Conservation (phyloP, 2,329 filamentous ascomycete genomes). For the Penicillium sp. region DNA sequence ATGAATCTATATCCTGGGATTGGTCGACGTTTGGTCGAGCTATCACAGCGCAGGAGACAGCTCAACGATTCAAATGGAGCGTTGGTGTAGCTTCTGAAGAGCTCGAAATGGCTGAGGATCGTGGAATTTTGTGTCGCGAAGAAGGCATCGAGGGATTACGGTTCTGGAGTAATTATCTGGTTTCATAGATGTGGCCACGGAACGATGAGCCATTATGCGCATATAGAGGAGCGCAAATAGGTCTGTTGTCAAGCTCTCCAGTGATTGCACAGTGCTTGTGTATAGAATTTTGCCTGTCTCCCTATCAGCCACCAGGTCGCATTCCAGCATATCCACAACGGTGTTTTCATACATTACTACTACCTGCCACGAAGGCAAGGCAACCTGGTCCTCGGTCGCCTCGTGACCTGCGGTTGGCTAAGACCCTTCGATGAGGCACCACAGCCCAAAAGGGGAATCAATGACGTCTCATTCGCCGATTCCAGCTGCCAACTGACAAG, state of each 20-base stretch:
- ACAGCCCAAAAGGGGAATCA: background rate
- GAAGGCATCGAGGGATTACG: conserved; percentile 83
- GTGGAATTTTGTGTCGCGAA: conserved; percentile 79
- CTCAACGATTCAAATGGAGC: conserved; percentile 92
- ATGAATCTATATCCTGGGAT: conserved; percentile 65
- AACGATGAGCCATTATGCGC: background rate
- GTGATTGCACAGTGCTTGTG: too few species aligned
- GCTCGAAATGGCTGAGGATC: conserved; percentile 93
- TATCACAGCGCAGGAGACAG: conserved; percentile 82
- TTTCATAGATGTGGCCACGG: background rate
- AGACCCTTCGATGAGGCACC: too few species aligned
- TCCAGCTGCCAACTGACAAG: background rate
- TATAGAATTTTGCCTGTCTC: too few species aligned
- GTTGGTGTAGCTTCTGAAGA: conserved; percentile 93
- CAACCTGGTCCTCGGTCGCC: too few species aligned
- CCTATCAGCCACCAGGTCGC: too few species aligned
- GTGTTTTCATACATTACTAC: too few species aligned
- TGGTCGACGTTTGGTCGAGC: conserved; percentile 73
- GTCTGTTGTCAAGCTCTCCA: too few species aligned
- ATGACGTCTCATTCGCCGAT: conserved; percentile 13
- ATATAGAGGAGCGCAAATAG: too few species aligned
- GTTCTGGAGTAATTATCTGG: conserved; percentile 77
- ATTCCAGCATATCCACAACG: too few species aligned
- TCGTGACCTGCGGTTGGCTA: too few species aligned
- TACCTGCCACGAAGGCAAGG: too few species aligned